Evolutionary conservation across 225 moss, liverwort and hornwort genomes (phyloP), one percentile per base, ranked within the genome.

Genomic region (Sphagnum tenellum): DNA sequence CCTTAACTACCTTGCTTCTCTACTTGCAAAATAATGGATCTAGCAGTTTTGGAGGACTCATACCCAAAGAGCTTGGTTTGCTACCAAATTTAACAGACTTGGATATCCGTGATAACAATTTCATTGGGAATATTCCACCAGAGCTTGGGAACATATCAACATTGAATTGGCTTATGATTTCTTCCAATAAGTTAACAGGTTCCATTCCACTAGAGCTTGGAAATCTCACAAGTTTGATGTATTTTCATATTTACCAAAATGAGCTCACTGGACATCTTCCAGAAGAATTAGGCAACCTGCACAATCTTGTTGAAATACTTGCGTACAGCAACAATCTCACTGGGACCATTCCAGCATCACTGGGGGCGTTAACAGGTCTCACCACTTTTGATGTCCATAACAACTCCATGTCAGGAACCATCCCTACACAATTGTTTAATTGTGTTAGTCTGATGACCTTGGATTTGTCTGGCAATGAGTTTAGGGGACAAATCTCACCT

Each of bases 21-120:
- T 70, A 80, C 66, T 66, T 72, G 45, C 86, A 89, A 74, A 45
- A 57, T 8, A 63, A 48, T 0, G 67, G 75, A 4, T 69, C 66
- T 46, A 49, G 29, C 29, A 29, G 29, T 29, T 29, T 89, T 5
- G 67, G 74, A 49, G 89, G 89, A 55, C 14, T 64, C 12, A 80
- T 89, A 64, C 87, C 89, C 2, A 56, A 78, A 57, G 70, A 79
- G 65, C 66, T 89, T 4, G 79, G 79, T 46, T 71, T 65, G 45
- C 80, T 87, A 44, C 45, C 48, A 61, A 75, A 73, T 56, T 71
- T 87, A 54, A 54, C 59, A 44, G 64, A 63, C 46, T 61, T 90
- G 12, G 64, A 69, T 6, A 63, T 87, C 49, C 64, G 75, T 2
- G 62, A 68, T 53, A 90, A 90, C 59, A 73, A 78, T 45, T 72